Evolutionary conservation across 371 early-diverging fungal genomes (phyloP).

Genomic region (Thermomucor indicae-seudaticae): DNA sequence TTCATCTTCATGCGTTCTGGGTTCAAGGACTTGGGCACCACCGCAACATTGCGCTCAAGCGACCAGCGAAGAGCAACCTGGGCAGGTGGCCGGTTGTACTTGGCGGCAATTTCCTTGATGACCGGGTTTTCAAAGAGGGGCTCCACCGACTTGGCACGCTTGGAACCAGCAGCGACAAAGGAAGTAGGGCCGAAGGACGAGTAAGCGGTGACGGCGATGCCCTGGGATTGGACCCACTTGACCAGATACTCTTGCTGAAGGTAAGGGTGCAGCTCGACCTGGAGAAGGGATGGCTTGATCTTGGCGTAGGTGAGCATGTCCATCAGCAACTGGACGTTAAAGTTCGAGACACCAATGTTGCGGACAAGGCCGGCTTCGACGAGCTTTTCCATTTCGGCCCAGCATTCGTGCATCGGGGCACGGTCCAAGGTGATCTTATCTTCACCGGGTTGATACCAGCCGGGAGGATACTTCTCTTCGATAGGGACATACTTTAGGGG

Average conservation of each 20-base stretch:
- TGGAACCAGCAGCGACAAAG: constrained; percentile 41
- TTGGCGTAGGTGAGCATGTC: constrained; percentile 47
- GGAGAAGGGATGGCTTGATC: constrained; percentile 45
- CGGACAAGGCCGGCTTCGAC: constrained; percentile 19
- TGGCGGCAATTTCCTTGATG: constrained; percentile 37
- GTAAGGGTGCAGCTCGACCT: constrained; percentile 69
- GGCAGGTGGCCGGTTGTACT: constrained; percentile 35
- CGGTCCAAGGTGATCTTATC: constrained; percentile 17
- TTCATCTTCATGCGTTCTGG: constrained; percentile 45
- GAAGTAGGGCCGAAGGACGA: constrained; percentile 60
- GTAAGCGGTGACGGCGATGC: constrained; percentile 58
- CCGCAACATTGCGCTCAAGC: constrained; percentile 48
- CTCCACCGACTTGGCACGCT: constrained; percentile 19
- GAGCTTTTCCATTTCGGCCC: constrained; percentile 26
- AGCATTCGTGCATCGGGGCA: constrained; percentile 32
- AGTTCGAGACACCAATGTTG: constrained; percentile 58
- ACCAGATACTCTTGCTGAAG: constrained; percentile 51
- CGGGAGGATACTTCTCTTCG: constrained; percentile 18
- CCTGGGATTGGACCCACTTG: constrained; percentile 32
- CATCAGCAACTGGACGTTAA: constrained; percentile 37
- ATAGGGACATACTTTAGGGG: constrained; percentile 25
- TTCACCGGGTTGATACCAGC: constrained; percentile 22
- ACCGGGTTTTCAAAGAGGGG: constrained; percentile 32
- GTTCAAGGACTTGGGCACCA: constrained; percentile 65
- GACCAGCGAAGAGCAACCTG: constrained; percentile 59